Evolutionary conservation across 352 stramenopile species (phyloP).

Genomic region (Phytophthora foliorum): DNA sequence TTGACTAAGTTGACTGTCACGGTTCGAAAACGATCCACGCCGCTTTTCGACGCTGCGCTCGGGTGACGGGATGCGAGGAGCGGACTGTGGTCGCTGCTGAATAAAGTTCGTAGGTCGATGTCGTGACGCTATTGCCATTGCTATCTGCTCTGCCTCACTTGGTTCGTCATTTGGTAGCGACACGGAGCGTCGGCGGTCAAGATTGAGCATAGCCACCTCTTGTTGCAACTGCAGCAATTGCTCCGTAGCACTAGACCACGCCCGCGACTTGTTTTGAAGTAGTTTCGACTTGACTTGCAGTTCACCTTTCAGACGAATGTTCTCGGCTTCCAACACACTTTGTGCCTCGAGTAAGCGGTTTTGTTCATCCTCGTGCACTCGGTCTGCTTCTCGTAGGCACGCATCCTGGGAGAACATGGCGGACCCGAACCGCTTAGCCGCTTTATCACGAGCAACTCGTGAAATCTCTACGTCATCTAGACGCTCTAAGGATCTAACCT

Average conservation of each 20-base stretch:
- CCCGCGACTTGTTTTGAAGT: conserved; percentile 85
- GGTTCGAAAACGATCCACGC: conserved; percentile 31
- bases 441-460: conserved; percentile 57
- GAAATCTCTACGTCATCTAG: conserved; percentile 69
- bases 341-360: conserved; percentile 63
- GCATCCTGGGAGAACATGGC: conserved; percentile 67
- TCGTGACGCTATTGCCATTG: conserved; percentile 29
- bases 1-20: not conserved
- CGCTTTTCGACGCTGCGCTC: conserved; percentile 35
- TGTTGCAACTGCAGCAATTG: conserved; percentile 84
- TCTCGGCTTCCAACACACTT: conserved; percentile 76
- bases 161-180: conserved; percentile 11
- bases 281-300: conserved; percentile 86
- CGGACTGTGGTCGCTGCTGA: conserved; percentile 38
- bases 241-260: conserved; percentile 82
- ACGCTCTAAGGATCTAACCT: conserved; percentile 65
- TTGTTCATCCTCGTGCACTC: conserved; percentile 63
- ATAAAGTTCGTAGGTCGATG: conserved; percentile 18
- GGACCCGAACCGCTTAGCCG: conserved; percentile 68
- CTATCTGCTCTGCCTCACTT: conserved; percentile 33
- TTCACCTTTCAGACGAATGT: conserved; percentile 75
- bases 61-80: conserved; percentile 30
- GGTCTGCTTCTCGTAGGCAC: conserved; percentile 52
- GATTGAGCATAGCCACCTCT: conserved; percentile 85
- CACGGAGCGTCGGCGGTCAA: conserved; percentile 47